These are phyloP conservation scores for Debaryomyces fabryi DNA, from an alignment of 1,139 yeast species.

Conservation along the genomic window DNA sequence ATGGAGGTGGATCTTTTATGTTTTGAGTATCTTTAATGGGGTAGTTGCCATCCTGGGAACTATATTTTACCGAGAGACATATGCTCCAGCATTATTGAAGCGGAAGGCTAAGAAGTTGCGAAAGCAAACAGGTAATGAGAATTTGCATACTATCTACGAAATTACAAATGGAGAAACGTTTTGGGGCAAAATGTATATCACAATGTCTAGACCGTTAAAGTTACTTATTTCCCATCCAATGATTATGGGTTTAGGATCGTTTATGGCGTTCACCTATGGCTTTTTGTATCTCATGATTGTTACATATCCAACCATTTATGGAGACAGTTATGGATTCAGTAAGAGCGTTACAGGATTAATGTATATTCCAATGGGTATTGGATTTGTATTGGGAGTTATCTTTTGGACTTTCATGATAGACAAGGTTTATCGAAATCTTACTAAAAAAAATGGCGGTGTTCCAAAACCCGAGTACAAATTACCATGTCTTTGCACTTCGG, in stretches of 20 bases:
- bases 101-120: slow-evolving; percentile 35
- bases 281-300: slow-evolving; percentile 51
- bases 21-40: slow-evolving; percentile 46
- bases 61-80: slow-evolving; percentile 43
- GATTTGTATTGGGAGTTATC: slow-evolving; percentile 42
- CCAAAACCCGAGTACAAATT: slow-evolving; percentile 47
- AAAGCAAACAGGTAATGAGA: slow-evolving; percentile 38
- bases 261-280: slow-evolving; percentile 51
- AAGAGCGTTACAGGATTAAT: slow-evolving; percentile 42
- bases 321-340: slow-evolving; percentile 36
- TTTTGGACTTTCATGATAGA: slow-evolving; percentile 43
- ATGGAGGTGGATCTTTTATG: slow-evolving; percentile 51
- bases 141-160: slow-evolving; percentile 48
- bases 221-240: slow-evolving; percentile 48
- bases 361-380: slow-evolving; percentile 51
- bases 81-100: slow-evolving; percentile 40
- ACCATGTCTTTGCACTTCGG: slow-evolving; percentile 43
- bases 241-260: slow-evolving; percentile 48
- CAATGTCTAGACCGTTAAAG: slow-evolving; percentile 43
- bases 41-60: slow-evolving; percentile 39
- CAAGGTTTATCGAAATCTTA: slow-evolving; percentile 31
- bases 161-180: slow-evolving; percentile 39
- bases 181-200: slow-evolving; percentile 30
- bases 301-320: slow-evolving; percentile 44
- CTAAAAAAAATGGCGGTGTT: slow-evolving; percentile 36